Base-by-base conservation (phyloP, 2,329 filamentous ascomycete genomes). In the Chalara sp. region DNA sequence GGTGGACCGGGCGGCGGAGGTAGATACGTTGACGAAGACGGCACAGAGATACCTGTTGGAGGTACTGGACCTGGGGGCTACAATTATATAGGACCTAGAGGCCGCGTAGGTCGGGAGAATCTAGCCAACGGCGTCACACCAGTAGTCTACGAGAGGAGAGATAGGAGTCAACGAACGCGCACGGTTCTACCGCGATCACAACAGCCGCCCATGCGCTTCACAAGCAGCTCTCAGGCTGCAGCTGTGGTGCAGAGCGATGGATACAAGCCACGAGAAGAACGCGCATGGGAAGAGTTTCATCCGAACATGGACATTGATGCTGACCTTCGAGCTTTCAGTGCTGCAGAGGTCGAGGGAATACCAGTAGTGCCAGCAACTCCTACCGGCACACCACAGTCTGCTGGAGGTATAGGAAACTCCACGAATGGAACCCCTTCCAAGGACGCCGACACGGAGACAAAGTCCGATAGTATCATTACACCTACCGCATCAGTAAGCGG, bases 251-350 rank as follows among this genome's bases (percentile, higher is more conserved):
- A 96, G 65, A 91, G 84, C 62, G 93, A 97, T 72, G 91, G 92
- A 47, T 97, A 97, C 71, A 99, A 99, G 67, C 93, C 93, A 32
- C 80, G 93, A 63, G 93, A 99, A 70, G 93, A 99, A 72, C 84
- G 92, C 56, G 89, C 89, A 48, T 99, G 92, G 90, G 91, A 96
- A 64, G 93, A 99, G 67, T 97, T 97, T 58, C 93, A 99, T 68
- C 90, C 89, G 0, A 89, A 96, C 62, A 80, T 99, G 48, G 91
- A 97, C 70, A 90, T 96, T 46, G 89, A 96, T 51, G 79, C 79
- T 10, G 81, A 80, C 4, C 86, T 96, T 57, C 81, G 86, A 58
- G 76, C 96, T 3, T 91, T 91, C 64, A 82, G 79, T 46, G 84
- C 90, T 2, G 84, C 93, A 56, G 88, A 95, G 58, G 85, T 97